A percentile compares a stretch with the other conserved stretches of the same genome.
phyloP scores from a whole-genome alignment of 1,284 basidiomycete genomes.

The Heterobasidion annosum region DNA sequence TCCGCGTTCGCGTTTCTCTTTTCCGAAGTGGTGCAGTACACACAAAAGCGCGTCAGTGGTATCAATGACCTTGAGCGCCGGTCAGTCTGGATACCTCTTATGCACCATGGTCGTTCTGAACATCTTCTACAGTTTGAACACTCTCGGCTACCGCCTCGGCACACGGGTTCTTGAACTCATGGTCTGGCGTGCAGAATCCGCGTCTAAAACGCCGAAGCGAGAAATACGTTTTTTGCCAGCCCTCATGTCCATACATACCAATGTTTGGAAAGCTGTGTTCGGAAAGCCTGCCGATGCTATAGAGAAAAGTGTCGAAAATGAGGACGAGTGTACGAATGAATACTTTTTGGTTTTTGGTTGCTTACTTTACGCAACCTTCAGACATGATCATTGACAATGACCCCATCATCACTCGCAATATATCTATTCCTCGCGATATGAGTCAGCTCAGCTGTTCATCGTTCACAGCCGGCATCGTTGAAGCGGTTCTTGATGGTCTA shows the following conservation, averaged over 20 bases:
- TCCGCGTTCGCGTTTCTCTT: conserved; percentile 85
- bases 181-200: conserved; percentile 61
- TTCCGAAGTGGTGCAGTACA: conserved; percentile 89
- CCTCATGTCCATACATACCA: conserved; percentile 86
- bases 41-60: conserved; percentile 88
- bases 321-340: conserved; percentile 78
- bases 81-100: conserved; percentile 12
- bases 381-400: conserved; percentile 99
- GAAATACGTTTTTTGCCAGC: conserved; percentile 84
- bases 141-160: conserved; percentile 85
- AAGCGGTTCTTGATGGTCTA: conserved; percentile 92
- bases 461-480: conserved; percentile 94
- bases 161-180: conserved; percentile 75
- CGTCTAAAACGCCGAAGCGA: conserved; percentile 75
- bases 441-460: conserved; percentile 92
- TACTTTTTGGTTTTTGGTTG: not conserved
- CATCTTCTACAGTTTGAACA: conserved; percentile 59
- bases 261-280: conserved; percentile 92
- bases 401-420: conserved; percentile 83
- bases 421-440: conserved; percentile 93
- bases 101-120: conserved; percentile 1
- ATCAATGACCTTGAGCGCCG: conserved; percentile 88
- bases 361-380: conserved; percentile 20
- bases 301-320: conserved; percentile 92
- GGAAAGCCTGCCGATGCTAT: conserved; percentile 90